A percentile compares a stretch with the other conserved stretches of the same genome.
These are phyloP conservation scores for Zhuliangozyma blackwelliae DNA, from an alignment of 1,139 yeast genomes.

Conservation along the genomic window DNA sequence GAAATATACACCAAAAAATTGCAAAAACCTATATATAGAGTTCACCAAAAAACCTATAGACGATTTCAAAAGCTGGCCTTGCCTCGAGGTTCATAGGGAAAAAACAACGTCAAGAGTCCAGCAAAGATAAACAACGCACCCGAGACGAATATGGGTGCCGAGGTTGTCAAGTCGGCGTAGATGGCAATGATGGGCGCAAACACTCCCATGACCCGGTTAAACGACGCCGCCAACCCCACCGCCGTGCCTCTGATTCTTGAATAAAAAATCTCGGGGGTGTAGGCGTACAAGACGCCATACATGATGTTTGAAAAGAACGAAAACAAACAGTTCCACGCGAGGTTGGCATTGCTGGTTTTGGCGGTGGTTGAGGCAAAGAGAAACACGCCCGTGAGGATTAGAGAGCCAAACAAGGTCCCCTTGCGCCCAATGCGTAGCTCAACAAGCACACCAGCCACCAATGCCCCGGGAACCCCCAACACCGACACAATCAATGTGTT, in stretches of 20 bases:
- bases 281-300: constrained; percentile 44
- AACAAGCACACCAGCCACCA: constrained; percentile 36
- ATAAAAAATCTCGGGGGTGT: constrained; percentile 43
- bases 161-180: constrained; percentile 37
- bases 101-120: constrained; percentile 30
- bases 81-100: constrained; percentile 40
- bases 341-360: constrained; percentile 30
- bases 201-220: constrained; percentile 38
- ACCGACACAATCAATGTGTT: constrained; percentile 39
- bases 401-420: constrained; percentile 32
- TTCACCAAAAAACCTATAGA: neutral
- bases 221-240: constrained; percentile 40
- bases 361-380: constrained; percentile 42
- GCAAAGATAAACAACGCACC: constrained; percentile 38
- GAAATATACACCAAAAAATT: no score
- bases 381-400: constrained; percentile 36
- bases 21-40: no score
- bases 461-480: constrained; percentile 40
- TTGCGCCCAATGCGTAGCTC: constrained; percentile 39
- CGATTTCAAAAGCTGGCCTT: constrained; percentile 10
- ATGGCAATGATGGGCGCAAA: constrained; percentile 45
- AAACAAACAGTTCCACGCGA: constrained; percentile 45
- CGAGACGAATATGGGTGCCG: constrained; percentile 42
- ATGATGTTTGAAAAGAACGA: constrained; percentile 38
- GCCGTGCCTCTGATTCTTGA: constrained; percentile 41